phyloP scores from a whole-genome alignment of 2,329 filamentous ascomycete genomes.

The Parascedosporium putredinis region DNA sequence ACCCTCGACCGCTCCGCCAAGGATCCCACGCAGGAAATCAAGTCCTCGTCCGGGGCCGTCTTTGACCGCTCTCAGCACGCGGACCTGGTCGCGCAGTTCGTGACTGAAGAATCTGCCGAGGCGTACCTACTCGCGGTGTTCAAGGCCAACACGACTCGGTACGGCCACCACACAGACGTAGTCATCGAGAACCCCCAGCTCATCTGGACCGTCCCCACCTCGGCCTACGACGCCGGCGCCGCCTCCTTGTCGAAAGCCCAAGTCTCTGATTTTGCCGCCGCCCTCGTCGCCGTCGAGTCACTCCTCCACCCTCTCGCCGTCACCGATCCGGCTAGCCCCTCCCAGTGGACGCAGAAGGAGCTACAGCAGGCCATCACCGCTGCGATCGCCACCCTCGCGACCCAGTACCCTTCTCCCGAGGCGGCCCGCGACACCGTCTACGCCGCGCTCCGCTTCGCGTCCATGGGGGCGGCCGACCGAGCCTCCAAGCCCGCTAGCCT shows the following conservation, averaged over 20 bases:
- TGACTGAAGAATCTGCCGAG: not conserved
- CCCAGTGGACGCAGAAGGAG: slow-evolving; percentile 12
- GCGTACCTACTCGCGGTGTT: slow-evolving; percentile 10
- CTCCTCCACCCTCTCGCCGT: not conserved
- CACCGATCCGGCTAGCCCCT: slow-evolving; percentile 14
- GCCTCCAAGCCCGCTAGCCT: slow-evolving; percentile 11
- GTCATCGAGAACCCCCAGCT: slow-evolving; percentile 25
- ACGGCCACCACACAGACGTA: slow-evolving; percentile 10
- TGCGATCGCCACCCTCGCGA: not conserved
- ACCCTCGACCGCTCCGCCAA: not conserved
- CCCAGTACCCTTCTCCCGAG: slow-evolving; percentile 15
- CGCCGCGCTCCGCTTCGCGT: slow-evolving; percentile 14
- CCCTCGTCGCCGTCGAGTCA: slow-evolving; percentile 3
- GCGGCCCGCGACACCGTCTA: slow-evolving; percentile 23
- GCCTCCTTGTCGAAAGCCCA: not conserved
- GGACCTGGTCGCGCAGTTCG: not conserved
- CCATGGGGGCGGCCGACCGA: slow-evolving; percentile 9
- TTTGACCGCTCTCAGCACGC: not conserved
- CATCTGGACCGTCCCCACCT: slow-evolving; percentile 25
- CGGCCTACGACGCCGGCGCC: slow-evolving; percentile 15
- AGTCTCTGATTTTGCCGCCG: slow-evolving; percentile 7
- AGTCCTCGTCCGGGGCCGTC: not conserved
- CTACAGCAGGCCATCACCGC: slow-evolving; percentile 17
- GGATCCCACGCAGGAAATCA: not conserved
- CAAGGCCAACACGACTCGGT: slow-evolving; percentile 9